phyloP scores from a whole-genome alignment of 78 protist genomes.

The Isochrysis galbana region DNA sequence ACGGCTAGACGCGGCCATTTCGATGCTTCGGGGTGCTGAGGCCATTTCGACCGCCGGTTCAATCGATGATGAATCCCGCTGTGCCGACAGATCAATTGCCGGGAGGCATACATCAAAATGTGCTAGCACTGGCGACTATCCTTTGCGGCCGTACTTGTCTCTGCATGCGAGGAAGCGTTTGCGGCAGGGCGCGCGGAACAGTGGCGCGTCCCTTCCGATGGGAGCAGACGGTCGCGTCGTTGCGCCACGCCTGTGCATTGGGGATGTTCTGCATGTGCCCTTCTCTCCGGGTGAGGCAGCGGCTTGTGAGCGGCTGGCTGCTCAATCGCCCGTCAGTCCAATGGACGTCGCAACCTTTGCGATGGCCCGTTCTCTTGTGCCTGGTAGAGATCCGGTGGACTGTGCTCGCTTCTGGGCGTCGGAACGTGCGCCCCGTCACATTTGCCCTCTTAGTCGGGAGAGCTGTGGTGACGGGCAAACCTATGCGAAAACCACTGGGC shows the following conservation, averaged over 20 bases:
- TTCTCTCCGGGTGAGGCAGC: not conserved
- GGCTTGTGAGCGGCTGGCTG: not conserved
- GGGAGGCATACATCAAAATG: no score
- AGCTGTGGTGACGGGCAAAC: no score
- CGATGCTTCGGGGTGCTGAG: not conserved
- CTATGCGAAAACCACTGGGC: no score
- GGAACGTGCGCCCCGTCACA: not conserved
- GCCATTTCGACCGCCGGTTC: not conserved
- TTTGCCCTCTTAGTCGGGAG: not conserved
- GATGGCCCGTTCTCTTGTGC: no score
- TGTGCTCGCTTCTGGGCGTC: no score
- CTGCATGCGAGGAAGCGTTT: not conserved
- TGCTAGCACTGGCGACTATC: not conserved
- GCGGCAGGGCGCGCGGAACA: not conserved
- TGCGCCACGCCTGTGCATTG: not conserved
- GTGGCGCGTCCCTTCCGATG: not conserved
- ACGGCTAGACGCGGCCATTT: not conserved
- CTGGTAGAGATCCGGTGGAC: no score
- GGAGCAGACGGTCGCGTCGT: not conserved
- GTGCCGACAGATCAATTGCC: not conserved
- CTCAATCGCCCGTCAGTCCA: no score
- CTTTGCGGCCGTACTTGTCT: not conserved
- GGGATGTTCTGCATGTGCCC: conserved; percentile 7
- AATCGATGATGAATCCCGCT: not conserved
- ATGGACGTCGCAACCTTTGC: no score